Conservation (phyloP, 2,329 filamentous ascomycete species). For the Diaporthe vexans region DNA sequence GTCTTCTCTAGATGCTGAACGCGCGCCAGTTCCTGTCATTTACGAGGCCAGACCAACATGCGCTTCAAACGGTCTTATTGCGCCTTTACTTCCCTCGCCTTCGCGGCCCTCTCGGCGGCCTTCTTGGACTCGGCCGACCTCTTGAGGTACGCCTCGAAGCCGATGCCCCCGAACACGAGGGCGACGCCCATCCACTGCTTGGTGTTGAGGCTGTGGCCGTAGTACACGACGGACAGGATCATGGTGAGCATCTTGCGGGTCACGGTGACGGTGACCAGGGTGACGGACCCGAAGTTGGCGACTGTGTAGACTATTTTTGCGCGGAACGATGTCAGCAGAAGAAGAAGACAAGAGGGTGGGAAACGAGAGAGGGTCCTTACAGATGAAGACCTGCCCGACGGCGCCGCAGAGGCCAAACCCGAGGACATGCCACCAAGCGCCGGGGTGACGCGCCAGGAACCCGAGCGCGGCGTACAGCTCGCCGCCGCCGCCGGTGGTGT, state of each 20-base stretch:
- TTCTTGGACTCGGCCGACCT: slow-evolving; percentile 87
- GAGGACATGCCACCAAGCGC: slow-evolving; percentile 88
- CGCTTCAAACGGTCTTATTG: background rate
- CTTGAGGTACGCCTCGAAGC: slow-evolving; percentile 87
- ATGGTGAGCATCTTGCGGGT: slow-evolving; percentile 99
- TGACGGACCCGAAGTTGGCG: slow-evolving; percentile 89
- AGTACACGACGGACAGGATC: slow-evolving; percentile 95
- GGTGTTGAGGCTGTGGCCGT: slow-evolving; percentile 86
- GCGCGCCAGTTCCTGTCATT: background rate
- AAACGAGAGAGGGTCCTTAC: slow-evolving; percentile 55
- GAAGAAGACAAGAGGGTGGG: background rate
- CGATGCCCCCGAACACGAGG: slow-evolving; percentile 95
- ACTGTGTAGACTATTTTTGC: slow-evolving; percentile 81
- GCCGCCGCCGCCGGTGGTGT: slow-evolving; percentile 69
- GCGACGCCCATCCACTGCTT: slow-evolving; percentile 96
- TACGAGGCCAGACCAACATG: background rate
- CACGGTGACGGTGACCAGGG: slow-evolving; percentile 96
- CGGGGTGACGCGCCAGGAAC: slow-evolving; percentile 85
- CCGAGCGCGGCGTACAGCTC: slow-evolving; percentile 84
- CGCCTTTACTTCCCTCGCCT: slow-evolving; percentile 47
- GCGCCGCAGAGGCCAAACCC: slow-evolving; percentile 93
- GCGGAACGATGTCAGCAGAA: background rate
- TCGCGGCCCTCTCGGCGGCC: slow-evolving; percentile 67
- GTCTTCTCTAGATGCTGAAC: background rate
- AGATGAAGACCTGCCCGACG: slow-evolving; percentile 96